Percentiles rank a stretch among this genome's conserved stretches.
Evolutionary conservation across 306 rosid genomes (phyloP).

Genomic region (Luffa aegyptiaca): DNA sequence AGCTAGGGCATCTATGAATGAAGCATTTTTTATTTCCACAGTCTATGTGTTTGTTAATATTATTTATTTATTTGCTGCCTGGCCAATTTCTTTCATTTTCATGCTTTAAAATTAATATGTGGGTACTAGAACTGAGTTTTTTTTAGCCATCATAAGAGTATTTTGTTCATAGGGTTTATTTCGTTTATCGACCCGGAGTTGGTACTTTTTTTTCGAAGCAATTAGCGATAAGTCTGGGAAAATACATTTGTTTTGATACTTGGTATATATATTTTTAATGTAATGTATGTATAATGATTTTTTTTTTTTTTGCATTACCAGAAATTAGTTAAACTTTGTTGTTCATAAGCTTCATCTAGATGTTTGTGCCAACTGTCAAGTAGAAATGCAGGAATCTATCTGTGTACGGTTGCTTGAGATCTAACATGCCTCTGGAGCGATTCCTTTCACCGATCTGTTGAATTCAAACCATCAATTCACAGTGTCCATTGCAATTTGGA

Average conservation of each 20-base stretch:
- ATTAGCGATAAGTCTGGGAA: no score
- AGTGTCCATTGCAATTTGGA: neutral
- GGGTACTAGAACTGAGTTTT: neutral
- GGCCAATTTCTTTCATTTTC: neutral
- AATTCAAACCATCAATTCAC: neutral
- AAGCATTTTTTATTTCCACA: neutral
- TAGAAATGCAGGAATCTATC: neutral
- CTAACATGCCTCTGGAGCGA: neutral
- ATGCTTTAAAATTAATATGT: neutral
- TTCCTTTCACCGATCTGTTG: neutral
- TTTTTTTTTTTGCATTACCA: neutral
- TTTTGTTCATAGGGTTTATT: neutral
- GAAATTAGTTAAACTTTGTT: neutral
- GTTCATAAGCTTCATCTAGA: neutral
- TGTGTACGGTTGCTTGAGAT: neutral
- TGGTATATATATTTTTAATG: no score
- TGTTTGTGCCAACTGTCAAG: neutral
- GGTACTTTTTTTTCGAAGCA: no score
- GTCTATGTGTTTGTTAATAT: neutral
- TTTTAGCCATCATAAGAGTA: neutral
- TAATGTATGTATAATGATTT: neutral
- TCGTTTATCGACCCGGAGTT: neutral
- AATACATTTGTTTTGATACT: neutral
- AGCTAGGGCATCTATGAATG: neutral
- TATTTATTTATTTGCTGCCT: neutral